Percentiles rank a stretch among this genome's conserved stretches.
phyloP scores from a whole-genome alignment of 495 filamentous ascomycete species.

The Cenococcum geophilum region DNA sequence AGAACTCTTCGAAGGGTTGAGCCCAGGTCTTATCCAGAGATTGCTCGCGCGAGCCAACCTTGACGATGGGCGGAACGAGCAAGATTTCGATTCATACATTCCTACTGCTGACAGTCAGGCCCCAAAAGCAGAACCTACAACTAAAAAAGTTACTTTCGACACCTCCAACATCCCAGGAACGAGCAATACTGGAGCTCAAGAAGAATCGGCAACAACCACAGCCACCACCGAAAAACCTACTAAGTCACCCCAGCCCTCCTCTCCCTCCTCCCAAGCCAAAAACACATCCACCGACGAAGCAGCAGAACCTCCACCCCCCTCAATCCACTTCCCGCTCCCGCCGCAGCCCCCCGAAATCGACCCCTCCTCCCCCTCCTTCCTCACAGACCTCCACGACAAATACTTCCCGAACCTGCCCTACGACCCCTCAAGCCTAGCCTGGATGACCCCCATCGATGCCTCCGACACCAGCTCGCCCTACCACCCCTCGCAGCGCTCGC shows the following conservation, averaged over 20 bases:
- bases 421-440: constrained; percentile 78
- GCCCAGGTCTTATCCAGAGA: constrained; percentile 64
- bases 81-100: constrained; percentile 7
- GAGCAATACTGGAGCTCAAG: not conserved
- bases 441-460: constrained; percentile 71
- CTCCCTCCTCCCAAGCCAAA: constrained; percentile 42
- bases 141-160: constrained; percentile 33
- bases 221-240: constrained; percentile 23
- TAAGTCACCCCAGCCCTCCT: constrained; percentile 26
- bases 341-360: constrained; percentile 65
- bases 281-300: constrained; percentile 1
- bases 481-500: constrained; percentile 63
- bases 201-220: not conserved
- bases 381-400: constrained; percentile 73
- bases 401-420: constrained; percentile 85
- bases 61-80: constrained; percentile 53
- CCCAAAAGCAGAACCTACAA: constrained; percentile 2
- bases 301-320: constrained; percentile 5
- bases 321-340: constrained; percentile 57
- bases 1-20: constrained; percentile 64
- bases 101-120: constrained; percentile 1
- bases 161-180: constrained; percentile 7
- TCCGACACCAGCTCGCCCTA: constrained; percentile 59
- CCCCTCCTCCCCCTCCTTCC: constrained; percentile 73
- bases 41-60: constrained; percentile 75